Evolutionary conservation across 306 rosid species (phyloP), one percentile per base, ranked within the genome.

Genomic region (Abrus pulchellus): DNA sequence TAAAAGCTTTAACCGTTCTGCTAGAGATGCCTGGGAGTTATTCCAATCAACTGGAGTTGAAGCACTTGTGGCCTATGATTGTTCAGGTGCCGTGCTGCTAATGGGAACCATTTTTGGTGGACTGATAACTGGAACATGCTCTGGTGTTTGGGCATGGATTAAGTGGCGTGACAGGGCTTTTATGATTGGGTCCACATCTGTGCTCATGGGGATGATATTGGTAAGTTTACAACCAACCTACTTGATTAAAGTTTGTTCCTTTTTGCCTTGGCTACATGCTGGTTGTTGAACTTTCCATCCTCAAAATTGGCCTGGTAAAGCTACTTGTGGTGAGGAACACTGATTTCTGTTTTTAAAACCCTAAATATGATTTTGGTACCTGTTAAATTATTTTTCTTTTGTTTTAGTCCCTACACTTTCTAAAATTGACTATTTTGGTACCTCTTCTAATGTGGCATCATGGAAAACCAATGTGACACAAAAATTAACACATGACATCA

Each of bases 21-120:
- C 98, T 0, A 93, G 98, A 91, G 99, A 95, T 87, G 99, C 99
- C 1, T 95, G 99, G 99, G 99, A 95, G 84, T 83, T 95, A 71
- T 93, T 95, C 81, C 98, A 95, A 86, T 95, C 98, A 83, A 95
- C 98, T 9, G 99, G 99, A 79, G 98, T 95, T 29, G 99, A 95
- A 85, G 88, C 99, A 20, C 92, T 95, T 53, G 75, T 95, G 72
- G 99, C 97, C 34, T 91, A 93, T 74, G 99, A 95, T 86, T 95
- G 98, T 81, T 95, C 99, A 3, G 99, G 99, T 40, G 98, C 98
- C 28, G 94, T 95, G 70, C 88, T 95, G 65, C 85, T 95, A 52
- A 95, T 95, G 99, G 92, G 97, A 72, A 93, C 94, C 76, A 70
- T 93, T 62, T 86, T 90, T 68, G 93, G 98, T 9, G 99, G 98